phyloP scores from a whole-genome alignment of 1,284 basidiomycete species.

The Pyrrhoderma lamaoense region DNA sequence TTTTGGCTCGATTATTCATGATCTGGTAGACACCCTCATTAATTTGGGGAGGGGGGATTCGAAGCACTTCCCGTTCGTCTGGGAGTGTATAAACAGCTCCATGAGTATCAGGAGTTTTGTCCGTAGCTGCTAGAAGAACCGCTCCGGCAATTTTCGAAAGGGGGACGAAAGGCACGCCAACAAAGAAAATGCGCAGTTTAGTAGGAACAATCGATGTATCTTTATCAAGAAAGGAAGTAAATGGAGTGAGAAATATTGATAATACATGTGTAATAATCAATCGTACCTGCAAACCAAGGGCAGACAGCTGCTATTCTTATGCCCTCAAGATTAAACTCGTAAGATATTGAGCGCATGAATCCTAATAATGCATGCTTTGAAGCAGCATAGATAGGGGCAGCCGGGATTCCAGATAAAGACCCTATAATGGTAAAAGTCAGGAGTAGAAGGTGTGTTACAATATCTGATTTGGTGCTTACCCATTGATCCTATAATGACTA shows the following conservation, averaged over 20 bases:
- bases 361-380: slow-evolving; percentile 50
- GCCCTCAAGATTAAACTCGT: slow-evolving; percentile 29
- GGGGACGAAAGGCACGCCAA: slow-evolving; percentile 45
- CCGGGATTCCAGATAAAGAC: slow-evolving; percentile 42
- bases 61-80: slow-evolving; percentile 44
- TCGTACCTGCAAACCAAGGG: slow-evolving; percentile 45
- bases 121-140: slow-evolving; percentile 44
- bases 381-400: slow-evolving; percentile 39
- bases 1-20: slow-evolving; percentile 37
- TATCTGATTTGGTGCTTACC: slow-evolving; percentile 27
- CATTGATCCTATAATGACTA: slow-evolving; percentile 51
- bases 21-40: slow-evolving; percentile 45
- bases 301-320: slow-evolving; percentile 45
- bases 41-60: slow-evolving; percentile 39
- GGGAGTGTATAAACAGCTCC: slow-evolving; percentile 42
- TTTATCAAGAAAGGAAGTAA: slow-evolving; percentile 18
- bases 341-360: slow-evolving; percentile 42
- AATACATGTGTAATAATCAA: neutral
- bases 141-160: slow-evolving; percentile 42
- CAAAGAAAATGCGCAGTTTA: slow-evolving; percentile 35
- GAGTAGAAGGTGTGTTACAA: neutral
- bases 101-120: slow-evolving; percentile 35
- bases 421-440: slow-evolving; percentile 28
- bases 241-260: neutral
- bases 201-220: slow-evolving; percentile 43